These are phyloP conservation scores for Aspergillus latus DNA, from an alignment of 2,329 filamentous ascomycete genomes.

Conservation along the genomic window DNA sequence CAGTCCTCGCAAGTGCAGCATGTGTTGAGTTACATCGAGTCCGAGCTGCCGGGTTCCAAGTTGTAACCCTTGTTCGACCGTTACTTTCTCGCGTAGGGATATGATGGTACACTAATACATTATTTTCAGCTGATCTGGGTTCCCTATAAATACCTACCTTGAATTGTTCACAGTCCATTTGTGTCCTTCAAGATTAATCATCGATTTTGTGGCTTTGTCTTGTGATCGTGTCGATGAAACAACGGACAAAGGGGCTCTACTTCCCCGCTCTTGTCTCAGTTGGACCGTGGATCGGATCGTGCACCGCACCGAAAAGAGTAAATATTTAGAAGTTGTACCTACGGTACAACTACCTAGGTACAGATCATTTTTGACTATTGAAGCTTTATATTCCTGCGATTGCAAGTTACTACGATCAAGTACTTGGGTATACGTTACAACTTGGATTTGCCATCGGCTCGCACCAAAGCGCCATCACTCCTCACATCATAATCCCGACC, in stretches of 20 bases:
- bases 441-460: slow-evolving; percentile 40
- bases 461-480: slow-evolving; percentile 60
- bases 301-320: not conserved
- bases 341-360: too few relatives aligned
- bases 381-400: not conserved
- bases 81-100: slow-evolving; percentile 6
- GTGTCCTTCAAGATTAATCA: not conserved
- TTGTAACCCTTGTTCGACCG: slow-evolving; percentile 4
- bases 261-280: not conserved
- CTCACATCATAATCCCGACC: slow-evolving; percentile 69
- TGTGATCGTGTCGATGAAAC: not conserved
- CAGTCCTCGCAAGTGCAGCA: slow-evolving; percentile 10
- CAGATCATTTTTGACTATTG: too few relatives aligned
- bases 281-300: slow-evolving; percentile 1
- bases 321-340: too few relatives aligned
- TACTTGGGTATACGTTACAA: slow-evolving; percentile 19
- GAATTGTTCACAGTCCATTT: not conserved
- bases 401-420: not conserved
- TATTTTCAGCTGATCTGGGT: not conserved
- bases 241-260: slow-evolving; percentile 2
- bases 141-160: not conserved
- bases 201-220: not conserved
- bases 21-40: slow-evolving; percentile 12
- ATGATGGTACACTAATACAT: slow-evolving; percentile 4
- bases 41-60: slow-evolving; percentile 2